Base-by-base conservation (phyloP, 164 flowering plant genomes). In the Pachysandra terminalis region DNA sequence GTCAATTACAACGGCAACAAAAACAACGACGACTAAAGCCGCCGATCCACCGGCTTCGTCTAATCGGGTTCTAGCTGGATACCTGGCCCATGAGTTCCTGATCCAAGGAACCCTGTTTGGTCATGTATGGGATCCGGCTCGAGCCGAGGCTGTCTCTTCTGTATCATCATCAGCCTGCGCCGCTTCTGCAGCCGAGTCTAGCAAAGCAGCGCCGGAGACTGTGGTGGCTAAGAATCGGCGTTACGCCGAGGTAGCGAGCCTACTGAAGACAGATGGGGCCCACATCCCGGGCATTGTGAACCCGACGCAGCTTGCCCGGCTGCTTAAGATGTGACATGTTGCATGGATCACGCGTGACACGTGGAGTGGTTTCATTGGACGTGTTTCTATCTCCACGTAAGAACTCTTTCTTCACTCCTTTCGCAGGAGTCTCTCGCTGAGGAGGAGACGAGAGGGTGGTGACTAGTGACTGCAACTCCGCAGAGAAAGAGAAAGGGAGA, bases 61-160 rank as follows among this genome's bases (percentile, higher is more conserved):
- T n/a, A 90, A 88, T 56, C 76, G 77, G 80, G 84, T 91, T 13
- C 55, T 91, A 67, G 97, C 97, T 70, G 95, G 97, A 13, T 91
- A 83, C 75, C 74, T 91, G 87, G 96, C 97, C 10, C 69, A 83
- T 55, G 97, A 91, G 84, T 91, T 83, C 59, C 73, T 91, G 32
- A 78, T 88, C 0, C 74, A 73, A 19, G 96, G 97, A 9, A 91
- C 97, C 2, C 74, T 91, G 0, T 65, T 91, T 13, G 97, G 96
- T 17, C 83, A 84, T 75, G 78, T 63, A 67, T 86, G 75, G 72
- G 90, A 87, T 65, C 92, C 90, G 56, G 78, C 81, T 23, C 75
- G 81, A 61, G 72, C 82, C 19, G 83, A 71, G 51, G 82, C 85
- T 3, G 65, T n/a, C n/a, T n/a, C n/a, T n/a, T n/a, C n/a, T n/a